Evolutionary conservation across 768 basidiomycete species (phyloP), one percentile per base, ranked within the genome.

Genomic region (Suillus lakei): DNA sequence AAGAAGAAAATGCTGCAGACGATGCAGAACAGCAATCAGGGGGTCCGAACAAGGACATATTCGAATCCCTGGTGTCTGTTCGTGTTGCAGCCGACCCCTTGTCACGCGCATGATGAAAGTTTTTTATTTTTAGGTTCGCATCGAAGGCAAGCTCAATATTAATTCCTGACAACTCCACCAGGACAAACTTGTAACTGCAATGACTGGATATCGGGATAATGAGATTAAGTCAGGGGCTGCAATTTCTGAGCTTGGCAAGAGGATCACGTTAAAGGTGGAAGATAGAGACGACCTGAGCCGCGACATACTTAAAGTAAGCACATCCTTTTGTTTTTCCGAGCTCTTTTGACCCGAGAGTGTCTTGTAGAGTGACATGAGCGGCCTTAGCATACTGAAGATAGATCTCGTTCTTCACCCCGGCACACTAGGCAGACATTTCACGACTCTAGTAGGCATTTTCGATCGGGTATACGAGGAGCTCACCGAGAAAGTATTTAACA

Each of bases 171-270:
- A 9, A 44, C 26, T 34, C 12, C 36, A 13, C 68, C 60, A 98
- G 96, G 96, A 99, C 70, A 91, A 95, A 64, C 80, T 99, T 62
- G 96, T 99, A 98, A 98, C 76, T 99, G 98, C 76, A 93, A 96
- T 66, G 79, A 81, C 60, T 99, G 98, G 97, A 1, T 99, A 99
- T 78, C 85, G 94, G 64, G 98, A 99, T 78, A 99, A 96, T 72
- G 98, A 99, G 79, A 91, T 99, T 73, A 99, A 99, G 77, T 93
- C 95, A 4, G 95, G 97, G 26, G 81, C 89, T 3, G 96, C 96
- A 1, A 93, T 98, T 64, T 93, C 97, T 3, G 86, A 85, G 5
- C 83, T 91, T 72, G 98, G 97, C n/a, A 96, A 93, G 76, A 86
- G 83, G 64, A 95, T 98, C 68, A 93, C 85, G 0, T 83, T 99